phyloP scores from a whole-genome alignment of 2,329 filamentous ascomycete species.

The Hysterium pulicare region DNA sequence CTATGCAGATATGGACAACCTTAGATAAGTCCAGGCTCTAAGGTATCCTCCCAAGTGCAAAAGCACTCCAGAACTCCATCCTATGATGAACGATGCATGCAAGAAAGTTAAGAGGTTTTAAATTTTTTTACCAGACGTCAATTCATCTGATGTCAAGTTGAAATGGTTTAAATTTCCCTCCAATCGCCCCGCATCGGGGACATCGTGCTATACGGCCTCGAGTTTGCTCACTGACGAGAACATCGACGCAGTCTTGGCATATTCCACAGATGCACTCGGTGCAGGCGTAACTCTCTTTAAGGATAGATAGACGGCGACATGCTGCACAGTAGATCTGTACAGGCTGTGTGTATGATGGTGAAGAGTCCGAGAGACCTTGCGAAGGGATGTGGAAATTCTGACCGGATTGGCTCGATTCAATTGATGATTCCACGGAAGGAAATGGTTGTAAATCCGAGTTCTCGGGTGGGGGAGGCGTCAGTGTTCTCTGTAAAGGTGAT shows the following conservation, averaged over 20 bases:
- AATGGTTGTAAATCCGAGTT: conserved; percentile 63
- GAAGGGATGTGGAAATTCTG: conserved; percentile 60
- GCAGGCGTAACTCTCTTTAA: conserved; percentile 87
- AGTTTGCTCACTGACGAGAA: conserved; percentile 69
- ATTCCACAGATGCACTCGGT: conserved; percentile 95
- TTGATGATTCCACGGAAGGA: conserved; percentile 81
- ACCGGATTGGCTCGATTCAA: conserved; percentile 66
- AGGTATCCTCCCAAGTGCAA: background rate
- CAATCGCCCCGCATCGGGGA: conserved; percentile 74
- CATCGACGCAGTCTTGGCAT: conserved; percentile 82
- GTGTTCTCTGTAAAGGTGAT: conserved; percentile 83
- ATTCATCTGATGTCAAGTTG: conserved; percentile 73
- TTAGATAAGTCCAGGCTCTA: too few relatives aligned
- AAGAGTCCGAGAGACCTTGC: conserved; percentile 54
- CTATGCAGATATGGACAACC: too few relatives aligned
- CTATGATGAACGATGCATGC: background rate
- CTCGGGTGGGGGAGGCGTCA: conserved; percentile 69
- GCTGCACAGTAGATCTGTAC: conserved; percentile 92
- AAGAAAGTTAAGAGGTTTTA: background rate
- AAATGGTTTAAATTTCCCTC: conserved; percentile 79
- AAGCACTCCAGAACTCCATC: conserved; percentile 1
- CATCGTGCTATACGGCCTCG: conserved; percentile 68
- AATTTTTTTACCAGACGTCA: background rate
- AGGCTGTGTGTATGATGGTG: conserved; percentile 49
- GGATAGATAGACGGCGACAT: conserved; percentile 71